phyloP scores from a whole-genome alignment of 2,329 filamentous ascomycete genomes.

The Penicillium sclerotiorum region DNA sequence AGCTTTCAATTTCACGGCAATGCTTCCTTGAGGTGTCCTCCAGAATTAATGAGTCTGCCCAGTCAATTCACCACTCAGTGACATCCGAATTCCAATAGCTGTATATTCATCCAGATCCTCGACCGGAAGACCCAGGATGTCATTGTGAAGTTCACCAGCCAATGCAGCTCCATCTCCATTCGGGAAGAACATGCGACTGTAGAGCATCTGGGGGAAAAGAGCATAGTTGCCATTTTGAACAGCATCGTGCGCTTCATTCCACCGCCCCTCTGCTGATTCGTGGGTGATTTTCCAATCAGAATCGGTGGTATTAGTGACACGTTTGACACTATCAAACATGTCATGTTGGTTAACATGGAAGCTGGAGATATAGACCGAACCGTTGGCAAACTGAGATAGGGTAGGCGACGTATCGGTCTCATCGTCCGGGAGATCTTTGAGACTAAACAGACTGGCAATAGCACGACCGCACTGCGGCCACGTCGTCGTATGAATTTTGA shows the following conservation, averaged over 20 bases:
- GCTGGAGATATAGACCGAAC: conserved; percentile 1
- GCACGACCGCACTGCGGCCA: conserved; percentile 5
- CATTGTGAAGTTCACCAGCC: conserved; percentile 1
- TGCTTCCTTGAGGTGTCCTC: no score
- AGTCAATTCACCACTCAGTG: conserved; percentile 1
- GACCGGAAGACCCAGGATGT: conserved; percentile 1
- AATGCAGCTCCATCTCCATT: neutral
- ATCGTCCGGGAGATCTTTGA: conserved; percentile 5
- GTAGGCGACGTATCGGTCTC: neutral
- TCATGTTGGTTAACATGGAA: conserved; percentile 65
- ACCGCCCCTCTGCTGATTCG: conserved; percentile 39
- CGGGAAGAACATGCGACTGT: conserved; percentile 4
- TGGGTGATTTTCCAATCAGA: conserved; percentile 62
- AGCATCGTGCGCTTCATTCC: neutral
- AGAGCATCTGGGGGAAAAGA: conserved; percentile 1
- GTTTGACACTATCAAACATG: conserved; percentile 63
- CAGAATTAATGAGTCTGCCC: neutral
- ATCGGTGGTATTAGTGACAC: conserved; percentile 60
- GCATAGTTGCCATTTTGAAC: conserved; percentile 2
- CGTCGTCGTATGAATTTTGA: neutral
- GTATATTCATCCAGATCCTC: conserved; percentile 9
- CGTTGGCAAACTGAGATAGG: neutral
- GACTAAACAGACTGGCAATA: conserved; percentile 1
- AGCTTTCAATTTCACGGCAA: neutral
- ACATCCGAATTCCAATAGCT: conserved; percentile 5